A percentile compares a stretch with the other conserved stretches of the same genome.
Evolutionary conservation across 192 early-diverging fungal genomes (phyloP).

Genomic region (Umbelopsis isabellina): DNA sequence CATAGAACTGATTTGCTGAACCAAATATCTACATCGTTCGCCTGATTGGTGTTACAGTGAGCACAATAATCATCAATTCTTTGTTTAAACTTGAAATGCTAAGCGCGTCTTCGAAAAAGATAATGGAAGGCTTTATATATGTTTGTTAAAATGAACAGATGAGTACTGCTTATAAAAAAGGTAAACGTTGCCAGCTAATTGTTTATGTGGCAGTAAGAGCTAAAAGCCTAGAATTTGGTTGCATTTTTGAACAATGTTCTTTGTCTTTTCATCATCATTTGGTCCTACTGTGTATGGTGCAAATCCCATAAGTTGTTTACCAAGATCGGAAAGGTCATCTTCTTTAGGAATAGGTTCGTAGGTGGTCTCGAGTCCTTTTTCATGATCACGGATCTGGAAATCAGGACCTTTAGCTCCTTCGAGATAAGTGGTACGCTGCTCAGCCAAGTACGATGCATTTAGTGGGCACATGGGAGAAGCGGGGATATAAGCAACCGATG

Average conservation of each 20-base stretch:
- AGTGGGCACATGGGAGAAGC: conserved; percentile 32
- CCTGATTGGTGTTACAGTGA: too few species aligned
- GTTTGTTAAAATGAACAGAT: too few species aligned
- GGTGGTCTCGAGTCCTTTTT: not conserved
- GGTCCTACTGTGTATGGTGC: not conserved
- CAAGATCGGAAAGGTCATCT: not conserved
- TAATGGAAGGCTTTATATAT: too few species aligned
- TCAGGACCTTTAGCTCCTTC: conserved; percentile 26
- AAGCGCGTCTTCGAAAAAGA: not conserved
- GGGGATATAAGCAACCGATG: conserved; percentile 39
- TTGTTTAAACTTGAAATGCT: not conserved
- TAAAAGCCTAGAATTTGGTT: not conserved
- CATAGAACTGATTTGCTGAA: too few species aligned
- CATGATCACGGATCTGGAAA: not conserved
- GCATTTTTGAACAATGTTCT: not conserved
- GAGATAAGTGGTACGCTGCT: conserved; percentile 19
- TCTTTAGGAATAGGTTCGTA: not conserved
- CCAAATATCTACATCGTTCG: too few species aligned
- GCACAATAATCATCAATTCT: too few species aligned
- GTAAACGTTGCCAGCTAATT: too few species aligned
- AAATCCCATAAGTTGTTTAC: conserved; percentile 16
- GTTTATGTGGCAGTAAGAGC: not conserved
- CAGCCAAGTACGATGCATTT: conserved; percentile 24
- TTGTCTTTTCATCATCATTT: not conserved
- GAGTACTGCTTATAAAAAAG: too few species aligned